phyloP scores from a whole-genome alignment of 2,329 filamentous ascomycete genomes.

The Drechslera avenae region DNA sequence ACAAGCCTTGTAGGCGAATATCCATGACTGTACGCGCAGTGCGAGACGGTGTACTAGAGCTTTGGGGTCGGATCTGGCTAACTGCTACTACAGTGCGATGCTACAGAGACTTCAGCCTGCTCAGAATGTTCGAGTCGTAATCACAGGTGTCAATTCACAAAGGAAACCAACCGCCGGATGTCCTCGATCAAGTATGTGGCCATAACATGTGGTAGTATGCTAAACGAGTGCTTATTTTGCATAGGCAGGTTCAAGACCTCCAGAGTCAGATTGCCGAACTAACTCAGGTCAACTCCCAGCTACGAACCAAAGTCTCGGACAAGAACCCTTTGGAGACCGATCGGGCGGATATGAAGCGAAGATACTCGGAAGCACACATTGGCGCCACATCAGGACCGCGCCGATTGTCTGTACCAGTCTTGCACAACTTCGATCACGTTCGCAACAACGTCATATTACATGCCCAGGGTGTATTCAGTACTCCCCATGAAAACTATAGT shows the following conservation, averaged over 20 bases:
- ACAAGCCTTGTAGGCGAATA: neutral
- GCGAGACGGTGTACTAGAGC: neutral
- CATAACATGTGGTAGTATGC: neutral
- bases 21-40: slow-evolving; percentile 2
- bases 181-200: slow-evolving; percentile 84
- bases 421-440: slow-evolving; percentile 73
- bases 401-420: slow-evolving; percentile 63
- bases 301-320: slow-evolving; percentile 67
- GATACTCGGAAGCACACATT: slow-evolving; percentile 47
- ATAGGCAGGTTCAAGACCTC: slow-evolving; percentile 89
- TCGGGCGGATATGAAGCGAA: slow-evolving; percentile 46
- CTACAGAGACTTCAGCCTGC: slow-evolving; percentile 93
- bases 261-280: slow-evolving; percentile 86
- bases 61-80: slow-evolving; percentile 9
- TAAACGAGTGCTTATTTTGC: slow-evolving; percentile 13
- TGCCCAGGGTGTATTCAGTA: slow-evolving; percentile 79
- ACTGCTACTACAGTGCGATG: slow-evolving; percentile 72
- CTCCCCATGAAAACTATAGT: slow-evolving; percentile 65
- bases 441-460: slow-evolving; percentile 74
- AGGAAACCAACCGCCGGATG: slow-evolving; percentile 98
- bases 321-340: slow-evolving; percentile 55
- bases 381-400: slow-evolving; percentile 22
- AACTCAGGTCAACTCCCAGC: slow-evolving; percentile 76
- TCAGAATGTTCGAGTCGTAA: slow-evolving; percentile 96
- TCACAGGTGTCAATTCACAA: slow-evolving; percentile 98